A percentile compares a stretch with the other conserved stretches of the same genome.
Conservation (phyloP, 2,329 filamentous ascomycete species). For the Aspergillus pseudoglaucus region DNA sequence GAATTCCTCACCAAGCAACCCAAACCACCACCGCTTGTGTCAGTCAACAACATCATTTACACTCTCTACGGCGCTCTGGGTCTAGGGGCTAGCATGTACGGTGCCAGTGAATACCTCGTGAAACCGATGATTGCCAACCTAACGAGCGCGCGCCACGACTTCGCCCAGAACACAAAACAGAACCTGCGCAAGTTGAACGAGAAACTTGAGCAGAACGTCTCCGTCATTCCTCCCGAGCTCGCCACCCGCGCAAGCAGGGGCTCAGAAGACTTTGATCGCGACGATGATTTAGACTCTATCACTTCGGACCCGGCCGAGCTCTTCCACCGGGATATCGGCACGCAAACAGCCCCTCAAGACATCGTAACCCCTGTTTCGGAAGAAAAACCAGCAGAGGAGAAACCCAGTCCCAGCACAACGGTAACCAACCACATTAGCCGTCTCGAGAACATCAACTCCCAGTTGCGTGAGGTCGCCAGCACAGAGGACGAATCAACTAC, state of each 20-base stretch:
- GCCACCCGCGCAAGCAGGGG: slow-evolving; percentile 20
- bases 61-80: slow-evolving; percentile 53
- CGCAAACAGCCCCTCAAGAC: slow-evolving; percentile 50
- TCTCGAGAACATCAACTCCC: slow-evolving; percentile 46
- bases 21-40: slow-evolving; percentile 56
- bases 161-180: slow-evolving; percentile 45
- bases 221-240: slow-evolving; percentile 42
- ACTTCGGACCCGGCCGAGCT: slow-evolving; percentile 57
- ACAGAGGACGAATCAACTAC: slow-evolving; percentile 30
- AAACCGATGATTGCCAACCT: slow-evolving; percentile 53
- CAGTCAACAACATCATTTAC: slow-evolving; percentile 49
- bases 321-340: slow-evolving; percentile 58
- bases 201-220: slow-evolving; percentile 47
- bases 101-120: slow-evolving; percentile 52
- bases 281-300: slow-evolving; percentile 43
- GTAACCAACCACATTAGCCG: slow-evolving; percentile 38
- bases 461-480: slow-evolving; percentile 44
- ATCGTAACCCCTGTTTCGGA: slow-evolving; percentile 10
- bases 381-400: slow-evolving; percentile 3
- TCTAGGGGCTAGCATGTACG: slow-evolving; percentile 51
- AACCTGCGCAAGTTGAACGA: slow-evolving; percentile 52
- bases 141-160: slow-evolving; percentile 51
- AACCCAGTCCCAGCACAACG: slow-evolving; percentile 16
- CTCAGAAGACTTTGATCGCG: slow-evolving; percentile 7
- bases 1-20: slow-evolving; percentile 56